Conservation (phyloP, 2,329 filamentous ascomycete genomes). For the Phyllosticta capitalensis region DNA sequence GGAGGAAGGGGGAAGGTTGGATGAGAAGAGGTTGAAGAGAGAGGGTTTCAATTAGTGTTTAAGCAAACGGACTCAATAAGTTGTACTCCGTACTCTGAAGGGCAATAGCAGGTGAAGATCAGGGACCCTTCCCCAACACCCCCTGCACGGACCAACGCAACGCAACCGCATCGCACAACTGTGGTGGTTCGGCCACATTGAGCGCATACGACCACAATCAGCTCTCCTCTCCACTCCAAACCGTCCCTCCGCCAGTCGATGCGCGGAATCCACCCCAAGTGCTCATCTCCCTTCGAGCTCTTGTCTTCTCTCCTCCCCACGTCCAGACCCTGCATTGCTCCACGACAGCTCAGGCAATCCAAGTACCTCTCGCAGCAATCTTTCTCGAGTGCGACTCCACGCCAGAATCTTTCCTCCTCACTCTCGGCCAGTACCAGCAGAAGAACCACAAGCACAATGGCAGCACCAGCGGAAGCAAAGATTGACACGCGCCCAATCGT, state of each 20-base stretch:
- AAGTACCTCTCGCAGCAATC: background rate
- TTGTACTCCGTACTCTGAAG: too few relatives aligned
- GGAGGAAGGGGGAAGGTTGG: too few relatives aligned
- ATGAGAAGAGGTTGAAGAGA: too few relatives aligned
- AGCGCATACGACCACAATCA: too few relatives aligned
- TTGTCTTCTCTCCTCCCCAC: background rate
- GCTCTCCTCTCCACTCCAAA: background rate
- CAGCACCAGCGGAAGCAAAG: background rate
- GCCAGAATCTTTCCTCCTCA: too few relatives aligned
- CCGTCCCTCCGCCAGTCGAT: background rate
- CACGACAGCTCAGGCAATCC: too few relatives aligned
- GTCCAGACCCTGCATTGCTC: background rate
- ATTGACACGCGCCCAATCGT: constrained; percentile 50
- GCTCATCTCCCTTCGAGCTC: background rate
- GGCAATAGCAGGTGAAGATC: too few relatives aligned
- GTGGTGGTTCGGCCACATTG: background rate
- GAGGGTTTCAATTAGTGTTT: too few relatives aligned
- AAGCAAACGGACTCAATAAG: too few relatives aligned
- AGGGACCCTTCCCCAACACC: too few relatives aligned
- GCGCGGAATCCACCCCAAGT: background rate
- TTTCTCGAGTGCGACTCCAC: background rate
- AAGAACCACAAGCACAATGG: background rate
- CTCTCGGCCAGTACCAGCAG: background rate
- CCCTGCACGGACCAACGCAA: background rate
- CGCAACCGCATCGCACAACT: background rate